Base-by-base conservation (phyloP, 2,329 filamentous ascomycete genomes). In the Rutstroemia sp. region DNA sequence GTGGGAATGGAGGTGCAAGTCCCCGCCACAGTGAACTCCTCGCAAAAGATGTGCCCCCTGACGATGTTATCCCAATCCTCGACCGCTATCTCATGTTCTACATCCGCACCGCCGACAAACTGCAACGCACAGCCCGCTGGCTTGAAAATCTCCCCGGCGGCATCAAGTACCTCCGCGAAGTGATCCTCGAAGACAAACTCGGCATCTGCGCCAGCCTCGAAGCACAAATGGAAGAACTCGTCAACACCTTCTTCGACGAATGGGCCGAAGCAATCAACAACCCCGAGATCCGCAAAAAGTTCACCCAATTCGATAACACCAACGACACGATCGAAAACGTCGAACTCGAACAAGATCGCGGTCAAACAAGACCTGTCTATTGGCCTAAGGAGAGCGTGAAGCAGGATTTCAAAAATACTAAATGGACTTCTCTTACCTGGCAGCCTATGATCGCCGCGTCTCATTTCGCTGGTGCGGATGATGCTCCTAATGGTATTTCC, bases 71-170 rank as follows among this genome's bases (percentile, higher is more conserved):
- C 8, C 83, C 89, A 1, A 87, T 96, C 57, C 76, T 96, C 2
- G 92, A 96, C 70, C 85, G 92, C 46, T 96, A 94, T 68, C 80
- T 96, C 23, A 89, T 92, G 73, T 92, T 96, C 76, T 96, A 96
- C 73, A 94, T 96, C 66, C 88, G 90, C 63, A 95, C 92, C 0
- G 91, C 89, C 46, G 91, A 96, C 74, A 91, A 88, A 68, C 82
- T 96, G 0, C 90, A 96, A 72, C 82, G 91, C 50, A 96, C 91
- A 25, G 91, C 91, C 0, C 81, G 89, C 23, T 96, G 91, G 91
- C 76, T 96, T 39, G 91, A 96, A 71, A 81, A 79, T 52, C 79
- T 95, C 0, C 90, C 91, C 0, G 91, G 90, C 5, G 91, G 91
- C 1, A 85, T 96, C 72, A 80, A 82, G 58, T 95, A 95, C 68